A percentile compares a stretch with the other conserved stretches of the same genome.
These are phyloP conservation scores for Boletus reticulatus DNA, from an alignment of 768 basidiomycete species.

Conservation along the genomic window DNA sequence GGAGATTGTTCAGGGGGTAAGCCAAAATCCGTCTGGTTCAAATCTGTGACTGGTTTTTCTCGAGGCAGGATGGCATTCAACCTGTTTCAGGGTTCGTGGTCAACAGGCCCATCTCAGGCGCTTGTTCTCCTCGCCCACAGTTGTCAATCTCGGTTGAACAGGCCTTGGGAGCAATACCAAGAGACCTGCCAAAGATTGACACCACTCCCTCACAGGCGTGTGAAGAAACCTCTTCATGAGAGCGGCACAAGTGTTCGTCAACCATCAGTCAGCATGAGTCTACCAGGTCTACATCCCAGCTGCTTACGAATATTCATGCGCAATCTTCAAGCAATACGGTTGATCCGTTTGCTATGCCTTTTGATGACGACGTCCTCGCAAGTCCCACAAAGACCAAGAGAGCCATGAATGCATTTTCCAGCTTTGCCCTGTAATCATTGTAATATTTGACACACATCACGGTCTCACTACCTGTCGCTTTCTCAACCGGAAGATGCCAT, in stretches of 20 bases:
- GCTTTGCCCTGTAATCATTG: conserved; percentile 30
- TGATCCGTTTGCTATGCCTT: conserved; percentile 73
- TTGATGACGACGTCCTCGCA: conserved; percentile 64
- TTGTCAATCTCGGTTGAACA: conserved; percentile 45
- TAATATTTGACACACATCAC: background rate
- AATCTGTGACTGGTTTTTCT: conserved; percentile 32
- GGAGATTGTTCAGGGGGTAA: conserved; percentile 26
- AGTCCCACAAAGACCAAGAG: conserved; percentile 38
- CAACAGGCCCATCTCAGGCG: conserved; percentile 11
- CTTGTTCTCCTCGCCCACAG: conserved; percentile 27
- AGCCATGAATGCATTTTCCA: conserved; percentile 52
- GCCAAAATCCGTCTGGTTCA: conserved; percentile 34
- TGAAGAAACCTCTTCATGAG: conserved; percentile 12
- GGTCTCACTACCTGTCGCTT: background rate
- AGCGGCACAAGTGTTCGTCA: conserved; percentile 21
- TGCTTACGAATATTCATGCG: conserved; percentile 43
- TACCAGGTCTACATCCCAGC: conserved; percentile 41
- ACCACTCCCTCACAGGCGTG: conserved; percentile 20
- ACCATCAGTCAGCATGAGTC: conserved; percentile 20
- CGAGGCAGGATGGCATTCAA: conserved; percentile 17
- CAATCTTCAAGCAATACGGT: conserved; percentile 33
- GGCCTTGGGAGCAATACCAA: conserved; percentile 30
- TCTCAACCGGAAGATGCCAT: conserved; percentile 1
- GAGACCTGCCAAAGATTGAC: conserved; percentile 31
- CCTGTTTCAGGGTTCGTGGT: conserved; percentile 20